Evolutionary conservation across 352 stramenopile species (phyloP).

Genomic region (Phytophthora litchii): DNA sequence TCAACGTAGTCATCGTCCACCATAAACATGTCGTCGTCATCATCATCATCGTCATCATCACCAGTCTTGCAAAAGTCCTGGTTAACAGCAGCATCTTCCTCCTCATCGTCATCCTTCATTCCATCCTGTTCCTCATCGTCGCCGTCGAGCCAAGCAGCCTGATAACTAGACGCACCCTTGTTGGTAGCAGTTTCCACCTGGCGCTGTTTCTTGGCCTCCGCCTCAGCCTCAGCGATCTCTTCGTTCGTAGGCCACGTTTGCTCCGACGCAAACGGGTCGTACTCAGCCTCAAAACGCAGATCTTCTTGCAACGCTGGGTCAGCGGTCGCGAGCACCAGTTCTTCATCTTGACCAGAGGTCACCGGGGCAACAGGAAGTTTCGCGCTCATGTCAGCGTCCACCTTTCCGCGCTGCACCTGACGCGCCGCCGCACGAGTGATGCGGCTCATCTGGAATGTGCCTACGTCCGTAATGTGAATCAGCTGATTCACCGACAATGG

Average conservation of each 20-base stretch:
- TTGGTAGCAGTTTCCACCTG: conserved; percentile 39
- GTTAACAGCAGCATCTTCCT: conserved; percentile 48
- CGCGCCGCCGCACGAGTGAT: conserved; percentile 63
- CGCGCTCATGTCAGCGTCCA: conserved; percentile 34
- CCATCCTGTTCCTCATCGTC: conserved; percentile 61
- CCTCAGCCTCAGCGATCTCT: conserved; percentile 91
- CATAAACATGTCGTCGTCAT: conserved; percentile 80
- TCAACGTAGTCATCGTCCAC: conserved; percentile 74
- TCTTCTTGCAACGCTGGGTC: conserved; percentile 77
- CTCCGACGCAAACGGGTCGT: conserved; percentile 96
- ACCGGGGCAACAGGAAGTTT: conserved; percentile 25
- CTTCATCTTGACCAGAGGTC: conserved; percentile 31
- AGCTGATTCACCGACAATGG: conserved; percentile 96
- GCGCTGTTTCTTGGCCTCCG: conserved; percentile 67
- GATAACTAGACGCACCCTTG: conserved; percentile 92
- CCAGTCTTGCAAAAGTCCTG: conserved; percentile 85
- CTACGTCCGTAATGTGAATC: conserved; percentile 96
- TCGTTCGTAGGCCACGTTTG: conserved; percentile 98
- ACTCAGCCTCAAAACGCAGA: conserved; percentile 87
- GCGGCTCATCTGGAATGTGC: conserved; percentile 91
- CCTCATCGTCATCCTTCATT: conserved; percentile 74
- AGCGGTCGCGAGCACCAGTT: conserved; percentile 67
- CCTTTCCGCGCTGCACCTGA: conserved; percentile 49
- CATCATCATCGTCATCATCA: conserved; percentile 58
- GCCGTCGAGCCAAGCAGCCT: conserved; percentile 93